Base-by-base conservation (phyloP, 129 eudicot species). In the Silybum marianum region DNA sequence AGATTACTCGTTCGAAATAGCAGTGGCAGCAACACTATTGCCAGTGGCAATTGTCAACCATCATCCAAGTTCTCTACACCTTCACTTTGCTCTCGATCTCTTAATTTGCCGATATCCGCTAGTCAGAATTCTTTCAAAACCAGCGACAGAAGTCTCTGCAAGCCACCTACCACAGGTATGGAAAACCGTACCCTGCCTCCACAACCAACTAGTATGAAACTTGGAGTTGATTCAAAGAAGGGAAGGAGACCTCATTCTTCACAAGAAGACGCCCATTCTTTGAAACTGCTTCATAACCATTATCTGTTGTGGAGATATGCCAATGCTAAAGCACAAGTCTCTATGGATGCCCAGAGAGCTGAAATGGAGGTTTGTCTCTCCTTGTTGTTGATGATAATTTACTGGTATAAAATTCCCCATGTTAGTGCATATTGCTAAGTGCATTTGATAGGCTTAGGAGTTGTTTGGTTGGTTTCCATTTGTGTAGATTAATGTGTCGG, bases 271-370 rank as follows among this genome's bases (percentile, higher is more conserved):
- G 82, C 71, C 39, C 93, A 92, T 83, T 83, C 92, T 23, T 81
- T 95, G 14, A 89, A 86, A 82, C 26, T 95, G 95, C 85, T 95
- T 77, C 87, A 87, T 70, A 95, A 95, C 71, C 92, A 83, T 81
- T 76, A 77, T 54, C 36, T 95, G 83, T 88, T 84, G 73, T 95
- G 97, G 97, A 84, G 94, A 30, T 95, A 51, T 48, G 98, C 94
- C 65, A 95, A 95, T 86, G 97, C 99, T 19, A 95, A 88, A 84
- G 96, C 98, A 4, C 86, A 89, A 78, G 91, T 85, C 3, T 84
- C 93, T 9, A 82, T 90, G 82, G 82, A 36, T n/a, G 51, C 86
- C 36, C 97, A 95, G 72, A 89, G 62, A 67, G 82, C 14, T 42
- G 88, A 89, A 82, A 81, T 86, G 67, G 97, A 95, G 98, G 98